phyloP scores from a whole-genome alignment of 2,329 filamentous ascomycete species.

The Colletotrichum eleusines region DNA sequence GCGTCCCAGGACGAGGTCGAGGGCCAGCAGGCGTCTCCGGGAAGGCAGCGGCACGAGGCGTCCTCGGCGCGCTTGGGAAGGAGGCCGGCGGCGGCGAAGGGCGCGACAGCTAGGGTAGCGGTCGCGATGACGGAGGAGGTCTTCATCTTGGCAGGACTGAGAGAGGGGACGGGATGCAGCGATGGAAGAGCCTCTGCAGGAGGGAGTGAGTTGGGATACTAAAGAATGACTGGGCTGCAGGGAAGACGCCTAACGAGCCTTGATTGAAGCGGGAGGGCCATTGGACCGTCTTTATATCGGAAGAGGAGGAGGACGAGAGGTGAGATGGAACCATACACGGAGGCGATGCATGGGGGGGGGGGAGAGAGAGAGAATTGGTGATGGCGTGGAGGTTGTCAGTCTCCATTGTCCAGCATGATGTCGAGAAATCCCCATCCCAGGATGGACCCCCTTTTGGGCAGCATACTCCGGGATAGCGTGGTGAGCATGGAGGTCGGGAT shows the following conservation, averaged over 20 bases:
- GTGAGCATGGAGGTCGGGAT: constrained; percentile 18
- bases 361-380: constrained; percentile 4
- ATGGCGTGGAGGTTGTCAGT: constrained; percentile 16
- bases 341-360: neutral
- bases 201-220: constrained; percentile 1
- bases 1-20: constrained; percentile 56
- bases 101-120: constrained; percentile 29
- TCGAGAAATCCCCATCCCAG: constrained; percentile 7
- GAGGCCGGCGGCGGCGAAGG: constrained; percentile 30
- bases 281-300: constrained; percentile 39
- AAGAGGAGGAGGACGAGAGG: neutral
- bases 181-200: constrained; percentile 4
- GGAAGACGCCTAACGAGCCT: constrained; percentile 33
- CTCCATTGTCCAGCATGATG: constrained; percentile 18
- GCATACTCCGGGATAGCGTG: constrained; percentile 21
- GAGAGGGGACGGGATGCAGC: neutral
- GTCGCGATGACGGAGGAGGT: constrained; percentile 30
- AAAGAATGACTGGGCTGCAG: constrained; percentile 41
- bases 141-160: constrained; percentile 36
- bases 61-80: constrained; percentile 35
- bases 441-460: constrained; percentile 30
- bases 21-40: constrained; percentile 68
- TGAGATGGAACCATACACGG: neutral
- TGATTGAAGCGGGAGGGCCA: constrained; percentile 22
- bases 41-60: constrained; percentile 58